Evolutionary conservation across 2,329 filamentous ascomycete genomes (phyloP), one percentile per base, ranked within the genome.

Genomic region (Ophiostoma australiae): DNA sequence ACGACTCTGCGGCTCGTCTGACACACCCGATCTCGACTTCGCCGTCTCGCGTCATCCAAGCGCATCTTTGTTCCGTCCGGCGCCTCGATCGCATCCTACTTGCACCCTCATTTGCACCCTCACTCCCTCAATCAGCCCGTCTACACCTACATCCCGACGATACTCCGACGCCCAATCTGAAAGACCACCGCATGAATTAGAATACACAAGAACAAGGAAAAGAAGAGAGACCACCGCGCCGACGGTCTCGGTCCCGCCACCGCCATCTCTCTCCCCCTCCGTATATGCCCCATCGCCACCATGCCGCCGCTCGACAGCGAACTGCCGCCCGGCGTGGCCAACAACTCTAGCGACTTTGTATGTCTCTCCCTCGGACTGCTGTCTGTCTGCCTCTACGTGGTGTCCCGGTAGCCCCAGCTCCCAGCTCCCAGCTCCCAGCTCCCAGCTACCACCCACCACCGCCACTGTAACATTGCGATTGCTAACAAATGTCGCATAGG

Each of bases 331-430:
- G 81, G 77, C 75, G 81, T 76, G 74, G 82, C 83, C 78, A 95
- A 91, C 81, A 97, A 92, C 83, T 96, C 93, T 74, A 97, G 93
- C 85, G 93, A 97, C 84, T 97, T 97, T 86, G 93, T 97, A 84
- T 85, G 91, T 63, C 91, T 17, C 52, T 58, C 15, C 6, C 66
- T 27, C 13, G 1, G 27, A 31, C 8, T 20, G n/a, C n/a, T n/a
- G n/a, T n/a, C n/a, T n/a, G 7, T n/a, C 69, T n/a, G 20, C 61
- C 39, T 67, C 63, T 39, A 35, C 52, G 10, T 61, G 20, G 13
- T n/a, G 27, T 44, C 31, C 11, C 31, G n/a, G n/a, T n/a, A n/a
- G n/a, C n/a, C n/a, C n/a, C n/a, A 35, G 37, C 27, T 31, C 27
- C 10, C 37, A 39, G 37, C 52, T 37, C 17, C 31, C 17, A 31